Evolutionary conservation across 306 rosid genomes (phyloP).

Genomic region (Nissolia schottii): DNA sequence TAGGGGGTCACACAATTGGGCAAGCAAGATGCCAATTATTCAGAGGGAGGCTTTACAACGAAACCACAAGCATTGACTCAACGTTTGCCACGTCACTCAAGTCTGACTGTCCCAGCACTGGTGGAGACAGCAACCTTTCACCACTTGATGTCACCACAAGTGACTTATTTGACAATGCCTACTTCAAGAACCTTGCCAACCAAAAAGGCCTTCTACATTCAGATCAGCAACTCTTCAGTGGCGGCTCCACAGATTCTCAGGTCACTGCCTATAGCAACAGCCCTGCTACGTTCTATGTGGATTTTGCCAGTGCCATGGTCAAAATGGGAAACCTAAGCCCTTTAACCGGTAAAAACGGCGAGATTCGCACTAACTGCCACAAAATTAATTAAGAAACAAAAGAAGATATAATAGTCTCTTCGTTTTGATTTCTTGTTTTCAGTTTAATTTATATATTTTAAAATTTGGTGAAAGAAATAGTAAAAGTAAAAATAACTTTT

Average conservation of each 20-base stretch:
- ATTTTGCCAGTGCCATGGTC: conserved; percentile 53
- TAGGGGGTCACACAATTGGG: conserved; percentile 63
- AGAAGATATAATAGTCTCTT: too few relatives aligned
- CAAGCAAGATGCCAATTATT: conserved; percentile 51
- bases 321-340: conserved; percentile 58
- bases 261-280: conserved; percentile 20
- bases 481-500: too few relatives aligned
- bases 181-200: conserved; percentile 17
- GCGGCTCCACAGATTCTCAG: conserved; percentile 23
- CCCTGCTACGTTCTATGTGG: conserved; percentile 28
- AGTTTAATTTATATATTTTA: too few relatives aligned
- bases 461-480: too few relatives aligned
- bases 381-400: conserved; percentile 34
- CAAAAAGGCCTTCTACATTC: conserved; percentile 31
- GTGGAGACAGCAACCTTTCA: conserved; percentile 44
- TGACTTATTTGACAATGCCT: conserved; percentile 45
- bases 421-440: too few relatives aligned
- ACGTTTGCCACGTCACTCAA: conserved; percentile 43
- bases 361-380: conserved; percentile 50
- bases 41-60: conserved; percentile 45
- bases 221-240: conserved; percentile 27
- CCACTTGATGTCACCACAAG: conserved; percentile 42
- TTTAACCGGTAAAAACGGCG: conserved; percentile 48
- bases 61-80: conserved; percentile 42
- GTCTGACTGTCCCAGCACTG: conserved; percentile 40